These are phyloP conservation scores for Hyphodiscus sp. DNA, from an alignment of 2,329 filamentous ascomycete genomes.

Conservation along the genomic window DNA sequence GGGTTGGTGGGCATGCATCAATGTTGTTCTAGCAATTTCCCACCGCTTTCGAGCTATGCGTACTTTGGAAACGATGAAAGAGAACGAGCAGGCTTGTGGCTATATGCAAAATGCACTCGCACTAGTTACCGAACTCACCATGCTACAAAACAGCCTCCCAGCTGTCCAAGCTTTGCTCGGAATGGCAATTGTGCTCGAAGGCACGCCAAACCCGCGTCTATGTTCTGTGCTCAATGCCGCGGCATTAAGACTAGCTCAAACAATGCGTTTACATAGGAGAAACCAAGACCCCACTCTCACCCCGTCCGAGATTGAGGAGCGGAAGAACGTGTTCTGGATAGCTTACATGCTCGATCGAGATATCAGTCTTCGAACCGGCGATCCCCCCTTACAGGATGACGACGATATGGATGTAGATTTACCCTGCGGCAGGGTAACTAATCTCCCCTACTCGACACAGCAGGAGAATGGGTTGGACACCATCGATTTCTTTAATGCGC, in stretches of 20 bases:
- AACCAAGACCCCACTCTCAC: conserved; percentile 6
- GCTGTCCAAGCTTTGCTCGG: conserved; percentile 25
- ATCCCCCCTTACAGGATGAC: conserved; percentile 56
- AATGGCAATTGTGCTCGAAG: conserved; percentile 22
- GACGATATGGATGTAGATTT: conserved; percentile 39
- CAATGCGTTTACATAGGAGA: conserved; percentile 19
- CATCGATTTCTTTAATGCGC: conserved; percentile 12
- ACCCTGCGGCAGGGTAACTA: conserved; percentile 4
- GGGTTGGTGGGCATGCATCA: conserved; percentile 24
- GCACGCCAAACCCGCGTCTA: conserved; percentile 19
- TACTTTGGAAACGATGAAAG: not conserved
- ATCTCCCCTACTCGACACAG: not conserved
- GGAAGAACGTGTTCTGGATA: conserved; percentile 60
- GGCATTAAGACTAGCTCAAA: conserved; percentile 24
- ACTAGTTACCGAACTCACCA: conserved; percentile 10
- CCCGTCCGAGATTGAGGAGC: conserved; percentile 12
- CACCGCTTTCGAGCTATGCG: conserved; percentile 11
- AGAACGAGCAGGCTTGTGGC: conserved; percentile 14
- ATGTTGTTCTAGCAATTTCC: conserved; percentile 22
- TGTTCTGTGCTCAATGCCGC: conserved; percentile 15
- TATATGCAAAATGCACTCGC: conserved; percentile 18
- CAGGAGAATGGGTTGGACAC: not conserved
- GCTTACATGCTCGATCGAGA: conserved; percentile 61
- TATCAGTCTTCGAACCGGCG: conserved; percentile 51
- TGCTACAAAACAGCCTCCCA: conserved; percentile 7